These are phyloP conservation scores for Garcia nutans DNA, from an alignment of 345 rosid genomes.

Conservation along the genomic window DNA sequence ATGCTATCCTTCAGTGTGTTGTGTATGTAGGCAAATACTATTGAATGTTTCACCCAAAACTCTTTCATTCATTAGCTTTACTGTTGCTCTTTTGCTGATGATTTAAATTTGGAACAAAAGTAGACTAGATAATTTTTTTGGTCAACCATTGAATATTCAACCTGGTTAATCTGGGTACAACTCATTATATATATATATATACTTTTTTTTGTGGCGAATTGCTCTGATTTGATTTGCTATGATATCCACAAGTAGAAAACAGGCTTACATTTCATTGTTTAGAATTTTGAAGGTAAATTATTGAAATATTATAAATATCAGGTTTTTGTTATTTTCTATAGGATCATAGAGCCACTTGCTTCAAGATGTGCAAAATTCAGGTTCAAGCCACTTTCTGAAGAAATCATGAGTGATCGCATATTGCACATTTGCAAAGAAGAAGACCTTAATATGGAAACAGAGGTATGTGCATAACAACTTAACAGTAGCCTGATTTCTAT, in stretches of 20 bases:
- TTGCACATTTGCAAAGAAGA: conserved; percentile 84
- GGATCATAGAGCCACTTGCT: conserved; percentile 99
- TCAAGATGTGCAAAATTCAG: conserved; percentile 99
- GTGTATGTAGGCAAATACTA: not conserved
- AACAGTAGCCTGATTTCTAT: conserved; percentile 14
- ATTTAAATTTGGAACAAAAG: not conserved
- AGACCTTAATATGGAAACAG: conserved; percentile 66
- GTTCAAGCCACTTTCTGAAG: conserved; percentile 95
- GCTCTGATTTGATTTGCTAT: not conserved
- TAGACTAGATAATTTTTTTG: not conserved
- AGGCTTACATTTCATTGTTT: not conserved
- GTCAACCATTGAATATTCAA: not conserved
- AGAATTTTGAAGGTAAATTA: not conserved
- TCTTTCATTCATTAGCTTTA: not conserved
- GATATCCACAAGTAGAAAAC: not conserved
- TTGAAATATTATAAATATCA: not conserved
- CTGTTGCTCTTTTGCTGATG: not conserved
- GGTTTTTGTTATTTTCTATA: conserved; percentile 12
- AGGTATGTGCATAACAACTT: conserved; percentile 39
- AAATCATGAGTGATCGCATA: conserved; percentile 78
- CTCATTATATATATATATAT: too few relatives aligned
- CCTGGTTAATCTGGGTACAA: not conserved
- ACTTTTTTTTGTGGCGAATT: not conserved
- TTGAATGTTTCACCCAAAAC: not conserved
- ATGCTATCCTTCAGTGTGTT: not conserved